These are phyloP conservation scores for Sesbania bispinosa DNA, from an alignment of 306 rosid species.

Conservation along the genomic window DNA sequence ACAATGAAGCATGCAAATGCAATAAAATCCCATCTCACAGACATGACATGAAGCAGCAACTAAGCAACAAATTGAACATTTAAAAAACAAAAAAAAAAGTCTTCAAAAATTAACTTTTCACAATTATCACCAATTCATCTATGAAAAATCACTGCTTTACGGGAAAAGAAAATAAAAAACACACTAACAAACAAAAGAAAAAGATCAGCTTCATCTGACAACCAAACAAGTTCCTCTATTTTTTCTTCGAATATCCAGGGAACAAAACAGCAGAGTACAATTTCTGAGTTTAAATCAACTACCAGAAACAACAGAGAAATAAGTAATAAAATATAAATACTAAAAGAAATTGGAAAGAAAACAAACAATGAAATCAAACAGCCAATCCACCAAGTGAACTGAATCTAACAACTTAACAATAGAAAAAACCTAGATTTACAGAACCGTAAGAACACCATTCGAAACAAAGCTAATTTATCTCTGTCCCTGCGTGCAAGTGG, in stretches of 20 bases:
- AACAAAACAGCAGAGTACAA: neutral
- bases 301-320: neutral
- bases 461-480: slow-evolving; percentile 4
- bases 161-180: neutral
- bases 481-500: neutral
- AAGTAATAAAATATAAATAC: neutral
- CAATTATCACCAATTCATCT: neutral
- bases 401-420: neutral
- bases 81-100: neutral
- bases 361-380: slow-evolving; percentile 7
- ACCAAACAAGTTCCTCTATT: neutral
- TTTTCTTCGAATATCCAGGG: neutral
- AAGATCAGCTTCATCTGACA: neutral
- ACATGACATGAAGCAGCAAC: neutral
- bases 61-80: neutral
- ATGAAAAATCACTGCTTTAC: neutral
- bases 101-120: neutral
- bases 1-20: neutral
- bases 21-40: neutral
- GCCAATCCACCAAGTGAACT: neutral
- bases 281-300: neutral
- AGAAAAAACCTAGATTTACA: slow-evolving; percentile 12
- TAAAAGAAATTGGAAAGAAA: neutral
- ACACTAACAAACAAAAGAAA: neutral
- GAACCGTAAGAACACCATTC: neutral